Evolutionary conservation across 2,329 filamentous ascomycete genomes (phyloP), one percentile per base, ranked within the genome.

Genomic region (Phyllosticta citriasiana): DNA sequence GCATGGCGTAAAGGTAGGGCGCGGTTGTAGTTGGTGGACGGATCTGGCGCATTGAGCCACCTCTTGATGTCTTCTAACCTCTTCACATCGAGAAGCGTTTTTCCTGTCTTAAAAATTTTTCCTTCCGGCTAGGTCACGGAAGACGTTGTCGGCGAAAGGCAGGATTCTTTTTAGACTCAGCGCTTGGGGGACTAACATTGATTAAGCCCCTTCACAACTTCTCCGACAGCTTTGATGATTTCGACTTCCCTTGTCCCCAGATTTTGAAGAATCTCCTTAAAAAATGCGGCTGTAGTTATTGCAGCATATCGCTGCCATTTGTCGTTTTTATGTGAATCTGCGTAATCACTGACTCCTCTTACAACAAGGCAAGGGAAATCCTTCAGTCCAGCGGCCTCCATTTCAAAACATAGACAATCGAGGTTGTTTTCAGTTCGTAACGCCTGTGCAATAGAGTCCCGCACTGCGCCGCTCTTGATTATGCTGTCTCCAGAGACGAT

Each of bases 291-390:
- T 0, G 67, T 62, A 7, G 64, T 59, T 0, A 62, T 59, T 2
- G 67, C 67, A 0, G 67, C 65, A 56, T 69, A 62, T 19, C 65
- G 35, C 25, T 68, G 64, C 68, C 68, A 70, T 6, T 6, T 25
- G 9, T 69, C 62, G 55, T 69, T 69, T 33, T 67, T 69, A 26
- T 69, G 66, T 0, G 65, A 66, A 52, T 71, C 67, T 1, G 67
- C 64, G 47, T 70, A 70, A 22, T 68, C 64, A 56, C 67, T 68
- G 33, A 70, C 66, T 1, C 68, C 68, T 30, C 67, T 62, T 10
- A 71, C 67, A 9, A 68, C 64, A 5, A 71, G 27, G 53, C 67
- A 70, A 10, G 66, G 67, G 14, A 70, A 69, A 26, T 66, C 53
- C 64, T 67, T 65, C 1, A 68, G 54, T 1, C 63, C 62, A 3